A percentile compares a stretch with the other conserved stretches of the same genome.
Conservation (phyloP, 345 rosid species). For the Salix caprea region DNA sequence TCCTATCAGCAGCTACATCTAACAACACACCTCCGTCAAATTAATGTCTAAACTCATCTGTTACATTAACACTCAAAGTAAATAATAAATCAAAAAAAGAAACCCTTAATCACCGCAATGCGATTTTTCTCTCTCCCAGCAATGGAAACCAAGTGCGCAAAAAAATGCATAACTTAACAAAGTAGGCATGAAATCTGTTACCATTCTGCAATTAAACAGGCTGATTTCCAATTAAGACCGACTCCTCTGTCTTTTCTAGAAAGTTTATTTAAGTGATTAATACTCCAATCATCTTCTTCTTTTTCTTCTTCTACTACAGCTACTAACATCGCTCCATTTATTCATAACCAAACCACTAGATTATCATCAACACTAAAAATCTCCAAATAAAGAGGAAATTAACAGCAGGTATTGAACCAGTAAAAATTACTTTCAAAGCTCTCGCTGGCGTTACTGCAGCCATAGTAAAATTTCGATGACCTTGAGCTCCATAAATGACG, state of each 20-base stretch:
- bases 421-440: conserved; percentile 44
- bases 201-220: not conserved
- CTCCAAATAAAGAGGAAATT: not conserved
- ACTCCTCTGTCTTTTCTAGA: not conserved
- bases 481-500: conserved; percentile 67
- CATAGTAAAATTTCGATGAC: conserved; percentile 52
- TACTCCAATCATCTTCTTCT: not conserved
- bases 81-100: not conserved
- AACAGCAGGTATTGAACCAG: not conserved
- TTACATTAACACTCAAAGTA: not conserved
- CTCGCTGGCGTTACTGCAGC: conserved; percentile 69
- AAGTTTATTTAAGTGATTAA: not conserved
- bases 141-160: too few relatives aligned
- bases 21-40: conserved; percentile 16
- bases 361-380: not conserved
- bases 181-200: not conserved
- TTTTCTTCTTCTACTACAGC: too few relatives aligned
- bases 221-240: not conserved
- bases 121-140: too few relatives aligned
- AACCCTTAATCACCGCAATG: not conserved
- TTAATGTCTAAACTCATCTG: not conserved
- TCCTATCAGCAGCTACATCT: conserved; percentile 44
- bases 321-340: not conserved
- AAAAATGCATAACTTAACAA: not conserved
- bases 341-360: not conserved